Base-by-base conservation (phyloP, 2,329 filamentous ascomycete genomes). In the Cladosporium sp. region DNA sequence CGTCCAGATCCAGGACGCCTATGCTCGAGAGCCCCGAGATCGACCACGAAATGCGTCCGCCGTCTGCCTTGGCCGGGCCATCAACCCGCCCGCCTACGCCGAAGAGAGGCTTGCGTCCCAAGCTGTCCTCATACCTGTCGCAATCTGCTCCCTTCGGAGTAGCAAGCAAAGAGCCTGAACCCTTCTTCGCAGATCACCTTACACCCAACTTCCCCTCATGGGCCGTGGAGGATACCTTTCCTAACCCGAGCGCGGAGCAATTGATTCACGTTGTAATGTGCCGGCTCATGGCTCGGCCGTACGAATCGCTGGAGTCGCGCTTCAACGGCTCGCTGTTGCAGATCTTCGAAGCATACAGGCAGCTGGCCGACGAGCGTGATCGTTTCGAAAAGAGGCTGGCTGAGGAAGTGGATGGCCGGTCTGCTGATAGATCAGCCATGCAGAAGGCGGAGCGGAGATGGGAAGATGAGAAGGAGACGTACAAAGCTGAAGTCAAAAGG, bases 261-360 rank as follows among this genome's bases (percentile, higher is more conserved):
- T 8, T 52, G 45, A 60, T 68, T 49, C 64, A 68, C 44, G 55
- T 60, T 9, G 57, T 69, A 10, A 64, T 66, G 60, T 61, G 61
- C 43, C 56, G 56, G 7, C 46, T 69, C 13, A 60, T 70, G 58
- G 46, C 58, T 13, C 49, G 61, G 11, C 66, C 67, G 2, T 63
- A 64, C 42, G 50, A 54, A 7, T 48, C 52, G 6, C 62, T 70
- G 8, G 63, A 64, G 19, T 37, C 60, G 7, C 56, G 59, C 32
- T 64, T 70, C 58, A 71, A 70, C 53, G 68, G 65, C 52, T 65
- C 66, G 1, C 56, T 76, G 1, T 65, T 74, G 41, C 63, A 65
- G n/a, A 64, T 75, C 14, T 72, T 74, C 40, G 73, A 75, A 49
- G 64, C 68, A 31, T 74, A 71, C 55, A 61, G 68, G 22, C 63